Evolutionary conservation across 164 flowering plant species (phyloP), one percentile per base, ranked within the genome.

Genomic region (Kingdonia uniflora): DNA sequence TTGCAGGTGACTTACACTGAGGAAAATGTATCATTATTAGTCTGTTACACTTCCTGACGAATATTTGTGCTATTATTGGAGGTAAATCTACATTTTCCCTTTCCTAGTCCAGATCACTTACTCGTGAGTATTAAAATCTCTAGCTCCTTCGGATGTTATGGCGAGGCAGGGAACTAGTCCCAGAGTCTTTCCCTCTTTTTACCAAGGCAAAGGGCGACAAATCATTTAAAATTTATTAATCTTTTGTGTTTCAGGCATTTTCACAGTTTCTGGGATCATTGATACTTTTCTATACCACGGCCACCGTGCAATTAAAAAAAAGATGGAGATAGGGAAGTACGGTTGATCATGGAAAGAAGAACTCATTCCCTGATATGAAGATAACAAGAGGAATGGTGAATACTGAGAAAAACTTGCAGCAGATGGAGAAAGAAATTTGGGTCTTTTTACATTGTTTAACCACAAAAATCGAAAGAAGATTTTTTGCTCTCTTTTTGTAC

Each of bases 261-360:
- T 85, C 69, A 77, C 94, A 0, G 75, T 85, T 35, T 69, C 84
- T 2, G 88, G 86, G 2, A 80, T 85, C 29, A 37, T 85, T 17
- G 94, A 85, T 62, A 66, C 94, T 3, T 77, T 82, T 40, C 38
- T 81, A 11, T 85, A 78, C 63, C 84, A 80, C 52, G 81, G 88
- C 49, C 84, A 77, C 16, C 70, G 54, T 35, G 73, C 76, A 42
- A 75, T 82, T 35, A 78, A 75, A 78, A 82, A 82, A 70, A 79
- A 81, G 55, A 66, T 71, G 70, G 69, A 77, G 61, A 49, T 78
- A 4, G 88, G 86, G 23, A 85, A 82, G 65, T 79, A 67, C 51
- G 59, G 77, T 1, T 80, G 58, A 74, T 50, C 29, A 29, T 29
- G 6, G 8, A 29, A 29, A 29, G 35, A 29, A 29, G 35, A 29